These are phyloP conservation scores for Acephala macrosclerotiorum DNA, from an alignment of 2,329 filamentous ascomycete species.

Conservation along the genomic window DNA sequence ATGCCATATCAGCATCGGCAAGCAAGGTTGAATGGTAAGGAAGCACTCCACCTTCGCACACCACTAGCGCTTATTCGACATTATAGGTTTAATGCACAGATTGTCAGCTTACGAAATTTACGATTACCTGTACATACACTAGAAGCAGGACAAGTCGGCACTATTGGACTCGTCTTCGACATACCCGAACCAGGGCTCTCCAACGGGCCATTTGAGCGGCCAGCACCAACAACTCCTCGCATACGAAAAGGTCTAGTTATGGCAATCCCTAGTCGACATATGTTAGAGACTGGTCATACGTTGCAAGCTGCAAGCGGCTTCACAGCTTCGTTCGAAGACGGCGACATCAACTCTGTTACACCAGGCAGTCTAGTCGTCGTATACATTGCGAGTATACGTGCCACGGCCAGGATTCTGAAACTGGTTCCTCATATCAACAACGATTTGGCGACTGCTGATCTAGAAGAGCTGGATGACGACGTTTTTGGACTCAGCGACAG, in stretches of 20 bases:
- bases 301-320: constrained; percentile 73
- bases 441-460: constrained; percentile 28
- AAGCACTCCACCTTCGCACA: neutral
- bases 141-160: constrained; percentile 84
- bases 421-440: constrained; percentile 45
- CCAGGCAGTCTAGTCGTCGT: constrained; percentile 78
- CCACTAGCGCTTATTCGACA: neutral
- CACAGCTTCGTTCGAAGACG: constrained; percentile 73
- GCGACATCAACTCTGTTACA: constrained; percentile 67
- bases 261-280: constrained; percentile 65
- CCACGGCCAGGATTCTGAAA: constrained; percentile 76
- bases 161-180: constrained; percentile 78
- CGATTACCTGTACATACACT: constrained; percentile 82
- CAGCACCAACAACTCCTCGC: constrained; percentile 47
- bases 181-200: constrained; percentile 45
- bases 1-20: constrained; percentile 58
- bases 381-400: constrained; percentile 87
- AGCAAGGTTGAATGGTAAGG: constrained; percentile 75
- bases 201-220: constrained; percentile 42
- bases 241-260: constrained; percentile 86
- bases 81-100: constrained; percentile 62
- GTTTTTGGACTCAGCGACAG: constrained; percentile 65
- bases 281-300: constrained; percentile 62
- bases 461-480: constrained; percentile 48
- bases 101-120: constrained; percentile 88